Base-by-base conservation (phyloP, 2,329 filamentous ascomycete species). In the Bisporella sp. region DNA sequence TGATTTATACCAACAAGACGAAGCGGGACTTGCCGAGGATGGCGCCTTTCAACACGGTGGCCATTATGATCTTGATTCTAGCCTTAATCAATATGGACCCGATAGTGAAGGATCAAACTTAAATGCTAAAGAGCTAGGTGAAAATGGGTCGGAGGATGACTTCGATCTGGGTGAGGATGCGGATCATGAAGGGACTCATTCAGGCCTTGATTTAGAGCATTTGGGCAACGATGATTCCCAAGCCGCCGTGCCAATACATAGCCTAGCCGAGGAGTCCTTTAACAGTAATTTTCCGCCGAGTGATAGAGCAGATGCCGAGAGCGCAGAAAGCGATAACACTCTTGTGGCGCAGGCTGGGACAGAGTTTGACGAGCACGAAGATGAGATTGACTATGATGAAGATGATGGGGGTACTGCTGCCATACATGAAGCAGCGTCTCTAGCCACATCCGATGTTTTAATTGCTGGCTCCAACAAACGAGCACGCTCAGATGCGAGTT, bases 381-480 rank as follows among this genome's bases (percentile, higher is more conserved):
- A 65, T 49, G 62, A 63, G 55, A 61, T 63, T 46, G 58, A 57
- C 41, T 63, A 64, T 35, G 60, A 63, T 31, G 58, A 64, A 39
- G 57, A 59, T 41, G 58, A 39, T 41, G 51, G 49, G 5, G 35
- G 51, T 56, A 31, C 33, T 40, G 30, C 42, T 31, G 41, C 41
- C 21, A 11, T 28, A 8, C 41, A 8, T 35, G 30, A 30, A 35
- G 31, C 32, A 33, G 12, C 30, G 39, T 6, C 32, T 39, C n/a
- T 37, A 32, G 32, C 45, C 30, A 42, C 39, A 43, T 42, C 21
- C 13, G 31, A 21, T 31, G 11, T 13, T 31, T 29, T 43, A 48
- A 31, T 49, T 31, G n/a, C 35, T 37, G 35, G 35, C 30, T 29
- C 21, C 3, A 45, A 21, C 29, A 31, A 45, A 13, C 35, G 35